These are phyloP conservation scores for Bremia lactucae DNA, from an alignment of 352 stramenopile species.

Conservation along the genomic window DNA sequence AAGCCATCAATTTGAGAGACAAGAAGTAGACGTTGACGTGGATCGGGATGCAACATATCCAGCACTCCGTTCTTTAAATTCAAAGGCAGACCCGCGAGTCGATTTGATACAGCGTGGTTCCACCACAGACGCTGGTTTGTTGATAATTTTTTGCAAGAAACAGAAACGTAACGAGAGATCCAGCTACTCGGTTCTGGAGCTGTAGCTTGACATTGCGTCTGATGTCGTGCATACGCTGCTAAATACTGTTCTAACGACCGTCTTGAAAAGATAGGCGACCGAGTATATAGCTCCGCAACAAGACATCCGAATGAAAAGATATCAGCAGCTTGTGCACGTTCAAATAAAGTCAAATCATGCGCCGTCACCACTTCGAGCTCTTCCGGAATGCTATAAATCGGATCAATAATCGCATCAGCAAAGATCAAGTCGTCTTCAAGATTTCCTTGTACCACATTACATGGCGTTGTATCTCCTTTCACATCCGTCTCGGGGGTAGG, in stretches of 20 bases:
- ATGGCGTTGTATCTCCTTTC: conserved; percentile 1
- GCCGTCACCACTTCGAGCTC: not conserved
- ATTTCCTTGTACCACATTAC: conserved; percentile 3
- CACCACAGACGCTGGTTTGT: conserved; percentile 11
- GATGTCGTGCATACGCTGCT: conserved; percentile 7
- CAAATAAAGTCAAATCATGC: conserved; percentile 18
- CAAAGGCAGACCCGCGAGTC: conserved; percentile 24
- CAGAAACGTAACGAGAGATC: conserved; percentile 18
- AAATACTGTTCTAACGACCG: conserved; percentile 35
- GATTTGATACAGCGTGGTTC: conserved; percentile 18
- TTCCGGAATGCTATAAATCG: conserved; percentile 25
- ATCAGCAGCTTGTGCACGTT: conserved; percentile 31
- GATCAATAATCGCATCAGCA: conserved; percentile 36
- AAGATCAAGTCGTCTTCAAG: conserved; percentile 6
- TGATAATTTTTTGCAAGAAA: conserved; percentile 1
- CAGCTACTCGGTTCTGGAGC: conserved; percentile 5
- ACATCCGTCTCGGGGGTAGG: conserved; percentile 4
- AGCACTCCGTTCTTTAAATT: conserved; percentile 45
- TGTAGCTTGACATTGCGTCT: not conserved
- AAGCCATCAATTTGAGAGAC: conserved; percentile 22
- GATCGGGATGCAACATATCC: conserved; percentile 39
- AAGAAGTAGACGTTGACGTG: conserved; percentile 24
- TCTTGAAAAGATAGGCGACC: conserved; percentile 44
- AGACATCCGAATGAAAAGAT: conserved; percentile 59
- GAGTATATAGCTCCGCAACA: conserved; percentile 57